Evolutionary conservation across 169 alveolate genomes (phyloP), one percentile per base, ranked within the genome.

Genomic region (Fabrea salina): DNA sequence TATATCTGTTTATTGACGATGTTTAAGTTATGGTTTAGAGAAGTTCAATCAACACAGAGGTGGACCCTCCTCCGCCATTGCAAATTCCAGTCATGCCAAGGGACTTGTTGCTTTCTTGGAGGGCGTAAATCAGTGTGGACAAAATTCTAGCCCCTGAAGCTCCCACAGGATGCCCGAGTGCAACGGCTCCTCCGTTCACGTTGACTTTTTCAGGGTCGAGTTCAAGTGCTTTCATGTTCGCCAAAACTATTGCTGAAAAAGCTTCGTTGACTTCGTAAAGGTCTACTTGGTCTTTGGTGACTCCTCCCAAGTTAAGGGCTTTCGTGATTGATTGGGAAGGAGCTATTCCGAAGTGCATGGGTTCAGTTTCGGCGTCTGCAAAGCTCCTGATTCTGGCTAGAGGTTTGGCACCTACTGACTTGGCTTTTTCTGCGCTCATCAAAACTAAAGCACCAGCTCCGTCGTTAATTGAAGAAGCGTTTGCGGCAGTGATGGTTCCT

Each of bases 101-200:
- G 32, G 53, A 58, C 22, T 80, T 89, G 35, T 87, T 87, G 57
- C 88, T 88, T 6, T 79, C 58, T 39, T 81, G 84, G 35, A 92
- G 89, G 22, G 86, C 94, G 58, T 80, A 85, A 27, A 88, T 47
- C 27, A 95, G 84, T 0, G 93, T 80, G 50, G 78, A 53, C n/a
- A 95, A 68, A 61, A 95, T 89, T 74, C 97, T 87, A 27, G 93
- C 91, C 0, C 98, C 98, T 51, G 94, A 82, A 82, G 85, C 85
- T 40, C 97, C 97, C 16, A 95, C 51, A 22, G 98, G 98, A 78
- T 96, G 98, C 32, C 99, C 99, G 13, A 96, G 80, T 27, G 98
- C 93, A 22, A 94, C 95, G 22, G 98, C 99, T 37, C 99, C 99
- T 16, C 98, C 99, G 82, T 93, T 89, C 22, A 93, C 87, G 81